Base-by-base conservation (phyloP, 176 grass and related monocot genomes). In the Aegilops umbellulata region DNA sequence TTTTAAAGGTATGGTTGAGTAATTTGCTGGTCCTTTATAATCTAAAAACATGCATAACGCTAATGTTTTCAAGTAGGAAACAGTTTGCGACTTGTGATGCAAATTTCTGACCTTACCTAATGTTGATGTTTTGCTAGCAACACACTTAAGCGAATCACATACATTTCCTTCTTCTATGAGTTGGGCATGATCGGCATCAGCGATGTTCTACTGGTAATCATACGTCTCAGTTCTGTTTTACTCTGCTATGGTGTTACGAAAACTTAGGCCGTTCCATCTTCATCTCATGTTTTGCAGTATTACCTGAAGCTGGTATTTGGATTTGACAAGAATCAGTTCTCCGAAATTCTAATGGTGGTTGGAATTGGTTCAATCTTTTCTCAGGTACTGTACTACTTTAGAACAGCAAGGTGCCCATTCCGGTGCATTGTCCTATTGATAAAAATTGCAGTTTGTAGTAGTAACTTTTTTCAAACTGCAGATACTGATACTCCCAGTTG, bases 301-400 rank as follows among this genome's bases (percentile, higher is more conserved):
- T 97, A 97, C 70, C 77, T 97, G 25, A 97, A 97, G 85, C 87
- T 83, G 20, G 87, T 93, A 84, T 97, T 95, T 88, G 89, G 93
- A 60, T 97, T 95, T 88, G 85, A 92, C 76, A 97, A 95, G 81
- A 85, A 97, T 73, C 93, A 97, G 69, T 97, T 95, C 76, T 97
- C 93, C 19, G 91, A 95, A 86, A 93, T 97, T 79, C 87, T 95
- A 74, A 87, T 97, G 91, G 77, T 97, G 67, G 93, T 97, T 68
- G 93, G 93, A 29, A 69, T 93, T 58, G 93, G 95, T 31, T 95
- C 91, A 12, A 92, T 97, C 65, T 95, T 97, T 86, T 93, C 95
- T 49, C 95, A 90, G 91, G 95, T 97, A 22, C 35, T 35, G 93
- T 97, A 22, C 27, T 41, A 31, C 22, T 81, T 65, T 63, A 47